These are phyloP conservation scores for Daedaleopsis nitida DNA, from an alignment of 768 basidiomycete species.

Conservation along the genomic window DNA sequence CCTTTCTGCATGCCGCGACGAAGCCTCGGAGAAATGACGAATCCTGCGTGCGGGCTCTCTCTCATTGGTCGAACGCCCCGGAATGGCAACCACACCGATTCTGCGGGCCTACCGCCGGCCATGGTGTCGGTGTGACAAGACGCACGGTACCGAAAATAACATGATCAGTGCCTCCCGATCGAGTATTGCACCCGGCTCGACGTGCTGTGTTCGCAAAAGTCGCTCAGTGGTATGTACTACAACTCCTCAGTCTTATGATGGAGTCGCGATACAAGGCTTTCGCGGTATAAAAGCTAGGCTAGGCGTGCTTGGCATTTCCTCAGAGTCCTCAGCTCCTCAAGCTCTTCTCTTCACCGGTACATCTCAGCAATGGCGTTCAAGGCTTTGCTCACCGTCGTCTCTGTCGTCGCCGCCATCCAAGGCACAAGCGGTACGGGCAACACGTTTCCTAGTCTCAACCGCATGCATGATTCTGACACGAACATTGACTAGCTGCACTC, in stretches of 20 bases:
- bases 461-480: background rate
- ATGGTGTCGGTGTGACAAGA: background rate
- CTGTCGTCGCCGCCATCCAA: constrained; percentile 9
- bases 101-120: background rate
- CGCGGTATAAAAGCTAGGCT: constrained; percentile 1
- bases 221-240: no score
- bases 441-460: no score
- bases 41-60: background rate
- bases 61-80: background rate
- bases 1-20: no score
- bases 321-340: background rate
- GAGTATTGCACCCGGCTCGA: background rate
- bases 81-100: background rate
- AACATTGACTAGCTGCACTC: constrained; percentile 11
- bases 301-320: background rate
- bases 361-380: constrained; percentile 21
- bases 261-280: background rate
- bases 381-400: constrained; percentile 15
- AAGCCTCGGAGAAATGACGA: no score
- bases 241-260: no score
- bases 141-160: constrained; percentile 1
- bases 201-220: no score
- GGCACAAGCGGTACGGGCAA: constrained; percentile 11
- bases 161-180: background rate
- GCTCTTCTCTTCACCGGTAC: background rate